phyloP scores from a whole-genome alignment of 2,329 filamentous ascomycete species.

The Talaromyces sp. region DNA sequence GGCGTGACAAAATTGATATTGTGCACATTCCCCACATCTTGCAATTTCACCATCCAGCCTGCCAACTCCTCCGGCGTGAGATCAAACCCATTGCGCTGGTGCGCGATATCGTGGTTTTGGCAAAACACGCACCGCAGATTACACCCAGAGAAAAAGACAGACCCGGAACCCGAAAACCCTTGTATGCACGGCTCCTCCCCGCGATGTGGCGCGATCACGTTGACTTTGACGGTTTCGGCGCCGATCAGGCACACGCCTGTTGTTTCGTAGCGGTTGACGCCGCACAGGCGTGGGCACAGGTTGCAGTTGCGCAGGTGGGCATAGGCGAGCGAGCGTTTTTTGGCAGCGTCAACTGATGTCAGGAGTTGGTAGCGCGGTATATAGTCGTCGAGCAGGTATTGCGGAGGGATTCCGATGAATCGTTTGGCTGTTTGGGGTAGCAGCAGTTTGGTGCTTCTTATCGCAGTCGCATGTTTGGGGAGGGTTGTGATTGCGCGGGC shows the following conservation, averaged over 20 bases:
- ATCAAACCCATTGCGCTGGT: constrained; percentile 75
- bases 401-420: constrained; percentile 49
- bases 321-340: constrained; percentile 69
- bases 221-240: constrained; percentile 67
- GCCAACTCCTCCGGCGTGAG: constrained; percentile 72
- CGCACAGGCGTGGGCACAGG: constrained; percentile 70
- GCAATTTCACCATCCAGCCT: constrained; percentile 78
- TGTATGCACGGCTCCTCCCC: constrained; percentile 81
- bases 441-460: background rate
- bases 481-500: background rate
- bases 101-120: constrained; percentile 79
- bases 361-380: constrained; percentile 66
- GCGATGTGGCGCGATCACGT: constrained; percentile 80
- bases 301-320: constrained; percentile 74
- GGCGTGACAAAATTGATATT: constrained; percentile 87
- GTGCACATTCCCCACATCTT: constrained; percentile 73
- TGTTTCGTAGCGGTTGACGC: constrained; percentile 73
- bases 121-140: constrained; percentile 69
- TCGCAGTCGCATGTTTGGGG: background rate
- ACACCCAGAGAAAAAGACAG: constrained; percentile 76
- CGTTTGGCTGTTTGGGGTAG: constrained; percentile 18
- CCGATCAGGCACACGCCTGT: constrained; percentile 76
- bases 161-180: constrained; percentile 72
- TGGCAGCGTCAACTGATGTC: constrained; percentile 61
- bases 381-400: constrained; percentile 70